phyloP scores from a whole-genome alignment of 2,329 filamentous ascomycete species.

The Cordyceps sp. region DNA sequence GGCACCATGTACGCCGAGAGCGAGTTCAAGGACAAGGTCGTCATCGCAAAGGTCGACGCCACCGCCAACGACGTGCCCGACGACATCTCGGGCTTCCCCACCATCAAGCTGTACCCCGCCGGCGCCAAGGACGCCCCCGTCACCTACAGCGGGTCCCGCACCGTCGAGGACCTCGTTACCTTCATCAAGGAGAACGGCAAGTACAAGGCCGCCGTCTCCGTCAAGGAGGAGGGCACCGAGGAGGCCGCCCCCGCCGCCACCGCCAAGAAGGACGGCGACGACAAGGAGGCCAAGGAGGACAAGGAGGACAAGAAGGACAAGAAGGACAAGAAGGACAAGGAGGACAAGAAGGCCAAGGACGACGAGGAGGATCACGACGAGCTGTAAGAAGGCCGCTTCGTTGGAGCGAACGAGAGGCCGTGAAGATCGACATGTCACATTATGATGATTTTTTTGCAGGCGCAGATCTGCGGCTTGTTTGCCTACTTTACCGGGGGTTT shows the following conservation, averaged over 20 bases:
- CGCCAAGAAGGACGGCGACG: slow-evolving; percentile 27
- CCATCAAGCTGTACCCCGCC: slow-evolving; percentile 94
- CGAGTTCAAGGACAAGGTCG: slow-evolving; percentile 67
- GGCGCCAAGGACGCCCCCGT: slow-evolving; percentile 72
- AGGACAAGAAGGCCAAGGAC: slow-evolving; percentile 15
- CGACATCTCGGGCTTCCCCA: slow-evolving; percentile 94
- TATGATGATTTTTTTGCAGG: slow-evolving; percentile 14
- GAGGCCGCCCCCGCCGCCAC: slow-evolving; percentile 36
- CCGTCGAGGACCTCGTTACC: slow-evolving; percentile 75
- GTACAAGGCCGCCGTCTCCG: slow-evolving; percentile 56
- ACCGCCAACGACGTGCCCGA: slow-evolving; percentile 94
- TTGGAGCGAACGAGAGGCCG: too few relatives aligned
- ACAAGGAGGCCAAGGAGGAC: slow-evolving; percentile 26
- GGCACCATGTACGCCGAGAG: slow-evolving; percentile 59
- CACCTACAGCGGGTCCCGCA: slow-evolving; percentile 76
- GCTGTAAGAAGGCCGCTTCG: slow-evolving; percentile 46
- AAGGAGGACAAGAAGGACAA: slow-evolving; percentile 10
- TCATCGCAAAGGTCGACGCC: slow-evolving; percentile 95
- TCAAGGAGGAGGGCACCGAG: slow-evolving; percentile 35
- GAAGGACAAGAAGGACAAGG: slow-evolving; percentile 15
- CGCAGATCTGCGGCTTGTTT: slow-evolving; percentile 12
- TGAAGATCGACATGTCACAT: too few relatives aligned
- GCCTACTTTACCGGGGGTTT: slow-evolving; percentile 6
- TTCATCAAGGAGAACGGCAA: slow-evolving; percentile 96
- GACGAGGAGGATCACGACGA: slow-evolving; percentile 46